Conservation (phyloP, 2,329 filamentous ascomycete genomes). For the Beauveria sp. region DNA sequence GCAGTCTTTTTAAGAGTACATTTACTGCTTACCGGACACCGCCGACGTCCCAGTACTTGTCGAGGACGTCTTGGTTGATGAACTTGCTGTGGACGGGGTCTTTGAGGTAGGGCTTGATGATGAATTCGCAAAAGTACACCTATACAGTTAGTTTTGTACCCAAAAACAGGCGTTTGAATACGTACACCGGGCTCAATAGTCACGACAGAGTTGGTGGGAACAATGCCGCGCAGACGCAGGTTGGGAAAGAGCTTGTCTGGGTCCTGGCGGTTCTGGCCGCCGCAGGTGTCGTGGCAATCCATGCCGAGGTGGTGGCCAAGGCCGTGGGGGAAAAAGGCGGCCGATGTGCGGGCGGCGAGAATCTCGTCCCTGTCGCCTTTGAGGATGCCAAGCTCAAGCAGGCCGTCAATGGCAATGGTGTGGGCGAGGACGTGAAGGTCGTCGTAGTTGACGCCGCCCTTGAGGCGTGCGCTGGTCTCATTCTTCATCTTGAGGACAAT, state of each 20-base stretch:
- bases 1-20: background rate
- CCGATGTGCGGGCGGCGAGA: slow-evolving; percentile 68
- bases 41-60: slow-evolving; percentile 76
- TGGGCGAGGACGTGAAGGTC: slow-evolving; percentile 76
- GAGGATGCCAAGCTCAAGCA: slow-evolving; percentile 69
- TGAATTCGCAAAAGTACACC: slow-evolving; percentile 89
- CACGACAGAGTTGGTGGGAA: slow-evolving; percentile 76
- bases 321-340: slow-evolving; percentile 87
- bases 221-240: slow-evolving; percentile 64
- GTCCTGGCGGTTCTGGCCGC: slow-evolving; percentile 71
- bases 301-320: slow-evolving; percentile 87
- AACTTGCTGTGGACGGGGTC: slow-evolving; percentile 66
- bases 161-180: slow-evolving; percentile 15
- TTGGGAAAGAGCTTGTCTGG: slow-evolving; percentile 81
- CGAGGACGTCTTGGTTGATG: slow-evolving; percentile 66
- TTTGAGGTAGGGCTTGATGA: slow-evolving; percentile 71
- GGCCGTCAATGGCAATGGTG: slow-evolving; percentile 70
- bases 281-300: slow-evolving; percentile 84
- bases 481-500: slow-evolving; percentile 84
- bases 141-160: slow-evolving; percentile 18
- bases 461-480: slow-evolving; percentile 64
- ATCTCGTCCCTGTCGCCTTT: slow-evolving; percentile 63
- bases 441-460: slow-evolving; percentile 70
- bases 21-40: slow-evolving; percentile 53
- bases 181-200: slow-evolving; percentile 88